Evolutionary conservation across 768 basidiomycete species (phyloP).

Genomic region (Boletus huronensis): DNA sequence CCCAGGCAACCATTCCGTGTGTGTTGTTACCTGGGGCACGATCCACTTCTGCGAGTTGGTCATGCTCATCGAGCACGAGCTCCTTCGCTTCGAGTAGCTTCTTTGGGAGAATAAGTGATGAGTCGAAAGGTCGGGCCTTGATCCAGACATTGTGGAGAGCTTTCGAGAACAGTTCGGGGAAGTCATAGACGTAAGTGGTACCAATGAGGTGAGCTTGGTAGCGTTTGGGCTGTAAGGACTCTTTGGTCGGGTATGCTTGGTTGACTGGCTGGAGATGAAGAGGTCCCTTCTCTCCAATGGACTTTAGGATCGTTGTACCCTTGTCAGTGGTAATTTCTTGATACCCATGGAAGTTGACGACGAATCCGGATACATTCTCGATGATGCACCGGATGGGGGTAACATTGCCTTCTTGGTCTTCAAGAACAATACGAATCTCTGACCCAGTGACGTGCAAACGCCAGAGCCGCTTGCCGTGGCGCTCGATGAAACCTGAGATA

Average conservation of each 20-base stretch:
- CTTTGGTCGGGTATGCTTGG: slow-evolving; percentile 93
- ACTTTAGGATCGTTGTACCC: slow-evolving; percentile 93
- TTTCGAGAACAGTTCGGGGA: slow-evolving; percentile 98
- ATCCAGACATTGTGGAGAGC: slow-evolving; percentile 92
- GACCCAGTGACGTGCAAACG: slow-evolving; percentile 96
- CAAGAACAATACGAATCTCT: slow-evolving; percentile 92
- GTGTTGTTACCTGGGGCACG: slow-evolving; percentile 91
- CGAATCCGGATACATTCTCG: slow-evolving; percentile 98
- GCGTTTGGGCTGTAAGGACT: slow-evolving; percentile 96
- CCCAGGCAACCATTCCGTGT: slow-evolving; percentile 98
- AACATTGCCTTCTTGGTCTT: slow-evolving; percentile 92
- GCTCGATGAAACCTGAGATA: slow-evolving; percentile 98
- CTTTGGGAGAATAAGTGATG: slow-evolving; percentile 71
- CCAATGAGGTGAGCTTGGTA: slow-evolving; percentile 98
- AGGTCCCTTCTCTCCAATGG: slow-evolving; percentile 96
- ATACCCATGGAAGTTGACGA: slow-evolving; percentile 97
- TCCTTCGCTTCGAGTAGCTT: slow-evolving; percentile 80
- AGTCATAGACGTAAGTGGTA: slow-evolving; percentile 98
- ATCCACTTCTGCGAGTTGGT: slow-evolving; percentile 85
- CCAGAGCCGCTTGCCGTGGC: slow-evolving; percentile 98
- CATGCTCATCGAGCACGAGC: slow-evolving; percentile 91
- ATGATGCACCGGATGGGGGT: slow-evolving; percentile 97
- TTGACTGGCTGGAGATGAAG: slow-evolving; percentile 94
- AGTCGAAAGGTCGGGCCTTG: slow-evolving; percentile 58
- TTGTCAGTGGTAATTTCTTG: slow-evolving; percentile 97